Conservation (phyloP, 2,329 filamentous ascomycete species). For the Aspergillus pseudoviridinutans region DNA sequence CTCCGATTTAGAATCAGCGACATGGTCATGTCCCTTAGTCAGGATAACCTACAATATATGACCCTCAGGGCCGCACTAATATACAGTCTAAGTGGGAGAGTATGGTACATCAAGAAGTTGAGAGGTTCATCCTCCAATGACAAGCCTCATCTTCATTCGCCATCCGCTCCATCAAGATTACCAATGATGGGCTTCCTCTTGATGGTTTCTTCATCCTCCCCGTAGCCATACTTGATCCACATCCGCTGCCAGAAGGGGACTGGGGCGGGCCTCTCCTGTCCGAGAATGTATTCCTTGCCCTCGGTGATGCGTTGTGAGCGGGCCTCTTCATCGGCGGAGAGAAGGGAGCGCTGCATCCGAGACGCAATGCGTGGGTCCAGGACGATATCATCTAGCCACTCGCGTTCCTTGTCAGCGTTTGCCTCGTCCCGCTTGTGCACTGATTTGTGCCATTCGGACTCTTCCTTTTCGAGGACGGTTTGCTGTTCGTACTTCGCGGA, state of each 20-base stretch:
- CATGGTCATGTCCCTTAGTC: neutral
- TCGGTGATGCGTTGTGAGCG: conserved; percentile 60
- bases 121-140: neutral
- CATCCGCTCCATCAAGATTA: conserved; percentile 35
- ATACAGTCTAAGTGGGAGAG: neutral
- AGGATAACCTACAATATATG: neutral
- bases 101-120: neutral
- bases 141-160: conserved; percentile 7
- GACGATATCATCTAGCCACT: conserved; percentile 72
- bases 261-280: conserved; percentile 47
- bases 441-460: conserved; percentile 80
- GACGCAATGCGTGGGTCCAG: conserved; percentile 70
- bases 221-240: conserved; percentile 40
- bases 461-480: conserved; percentile 63
- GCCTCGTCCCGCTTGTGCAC: conserved; percentile 55
- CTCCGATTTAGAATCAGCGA: neutral
- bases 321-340: conserved; percentile 66
- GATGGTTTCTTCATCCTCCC: conserved; percentile 37
- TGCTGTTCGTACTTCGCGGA: conserved; percentile 58
- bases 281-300: conserved; percentile 65
- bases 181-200: conserved; percentile 38
- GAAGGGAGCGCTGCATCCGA: conserved; percentile 76
- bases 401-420: conserved; percentile 58
- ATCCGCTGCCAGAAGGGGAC: conserved; percentile 36
- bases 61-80: neutral